These are phyloP conservation scores for Epichloe sylvatica DNA, from an alignment of 2,329 filamentous ascomycete species.

Conservation along the genomic window DNA sequence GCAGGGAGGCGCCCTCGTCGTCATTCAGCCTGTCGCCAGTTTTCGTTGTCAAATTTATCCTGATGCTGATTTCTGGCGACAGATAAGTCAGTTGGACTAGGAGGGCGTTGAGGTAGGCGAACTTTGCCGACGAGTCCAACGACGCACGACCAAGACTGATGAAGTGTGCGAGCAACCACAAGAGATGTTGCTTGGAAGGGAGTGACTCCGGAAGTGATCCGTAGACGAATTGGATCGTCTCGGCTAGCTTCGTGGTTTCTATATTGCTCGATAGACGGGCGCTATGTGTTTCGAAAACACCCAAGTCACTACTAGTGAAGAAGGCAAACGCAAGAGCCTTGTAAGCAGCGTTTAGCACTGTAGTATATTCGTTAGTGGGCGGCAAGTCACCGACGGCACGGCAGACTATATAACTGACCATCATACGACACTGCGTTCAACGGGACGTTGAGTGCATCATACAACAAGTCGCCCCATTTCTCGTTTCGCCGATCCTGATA, in stretches of 20 bases:
- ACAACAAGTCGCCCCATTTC: conserved; percentile 12
- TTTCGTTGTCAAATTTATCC: not conserved
- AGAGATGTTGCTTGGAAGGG: conserved; percentile 27
- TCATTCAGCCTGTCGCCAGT: conserved; percentile 8
- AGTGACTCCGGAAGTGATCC: conserved; percentile 11
- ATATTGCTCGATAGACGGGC: conserved; percentile 22
- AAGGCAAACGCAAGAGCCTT: conserved; percentile 25
- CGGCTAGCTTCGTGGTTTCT: conserved; percentile 26
- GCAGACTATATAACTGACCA: conserved; percentile 9
- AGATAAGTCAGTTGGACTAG: conserved; percentile 40
- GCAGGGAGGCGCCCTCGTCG: not conserved
- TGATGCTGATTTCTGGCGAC: conserved; percentile 34
- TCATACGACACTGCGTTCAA: conserved; percentile 10
- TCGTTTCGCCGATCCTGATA: conserved; percentile 15
- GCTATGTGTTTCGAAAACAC: conserved; percentile 28
- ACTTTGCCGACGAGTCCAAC: conserved; percentile 19
- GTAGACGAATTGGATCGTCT: conserved; percentile 26
- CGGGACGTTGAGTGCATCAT: conserved; percentile 17
- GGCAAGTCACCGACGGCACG: not conserved
- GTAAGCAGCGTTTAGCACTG: conserved; percentile 15
- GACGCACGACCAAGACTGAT: conserved; percentile 39
- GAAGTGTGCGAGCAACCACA: conserved; percentile 56
- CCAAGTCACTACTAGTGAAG: conserved; percentile 22
- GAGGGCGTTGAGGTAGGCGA: conserved; percentile 35
- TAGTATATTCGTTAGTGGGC: not conserved